These are phyloP conservation scores for Spinellus fusiger DNA, from an alignment of 192 early-diverging fungal species.

Conservation along the genomic window DNA sequence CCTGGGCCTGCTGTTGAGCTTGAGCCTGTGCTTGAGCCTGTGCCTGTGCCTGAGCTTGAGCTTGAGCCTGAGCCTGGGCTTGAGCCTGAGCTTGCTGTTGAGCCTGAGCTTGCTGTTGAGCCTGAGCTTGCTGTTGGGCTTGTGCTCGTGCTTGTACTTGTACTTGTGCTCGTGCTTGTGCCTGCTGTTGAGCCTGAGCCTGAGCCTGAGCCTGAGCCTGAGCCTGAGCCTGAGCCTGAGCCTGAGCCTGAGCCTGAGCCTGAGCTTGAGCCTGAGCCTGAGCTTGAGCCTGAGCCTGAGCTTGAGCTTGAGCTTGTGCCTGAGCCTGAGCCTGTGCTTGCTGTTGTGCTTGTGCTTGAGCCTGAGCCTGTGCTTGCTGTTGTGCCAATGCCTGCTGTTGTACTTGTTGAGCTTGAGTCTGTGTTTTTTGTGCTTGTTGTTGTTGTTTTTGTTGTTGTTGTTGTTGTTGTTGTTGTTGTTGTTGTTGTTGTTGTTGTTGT, in stretches of 20 bases:
- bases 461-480: background rate
- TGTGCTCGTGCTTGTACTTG: background rate
- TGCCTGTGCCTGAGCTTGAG: background rate
- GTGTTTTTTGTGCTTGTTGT: too few species aligned
- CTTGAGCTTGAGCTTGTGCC: background rate
- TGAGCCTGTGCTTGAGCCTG: background rate
- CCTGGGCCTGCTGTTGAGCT: background rate
- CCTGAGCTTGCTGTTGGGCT: background rate
- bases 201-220: background rate
- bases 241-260: too few species aligned
- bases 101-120: background rate
- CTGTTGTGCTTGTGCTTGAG: constrained; percentile 7
- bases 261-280: background rate
- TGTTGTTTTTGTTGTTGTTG: constrained; percentile 2
- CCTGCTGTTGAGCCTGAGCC: background rate
- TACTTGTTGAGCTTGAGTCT: background rate
- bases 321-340: background rate
- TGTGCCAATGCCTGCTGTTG: background rate
- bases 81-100: background rate
- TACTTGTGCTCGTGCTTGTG: background rate
- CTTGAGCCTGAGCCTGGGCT: background rate
- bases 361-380: background rate
- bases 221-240: too few species aligned
- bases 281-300: background rate
- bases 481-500: background rate